Evolutionary conservation across 257 asterid species (phyloP).

Genomic region (Ilex asprella): DNA sequence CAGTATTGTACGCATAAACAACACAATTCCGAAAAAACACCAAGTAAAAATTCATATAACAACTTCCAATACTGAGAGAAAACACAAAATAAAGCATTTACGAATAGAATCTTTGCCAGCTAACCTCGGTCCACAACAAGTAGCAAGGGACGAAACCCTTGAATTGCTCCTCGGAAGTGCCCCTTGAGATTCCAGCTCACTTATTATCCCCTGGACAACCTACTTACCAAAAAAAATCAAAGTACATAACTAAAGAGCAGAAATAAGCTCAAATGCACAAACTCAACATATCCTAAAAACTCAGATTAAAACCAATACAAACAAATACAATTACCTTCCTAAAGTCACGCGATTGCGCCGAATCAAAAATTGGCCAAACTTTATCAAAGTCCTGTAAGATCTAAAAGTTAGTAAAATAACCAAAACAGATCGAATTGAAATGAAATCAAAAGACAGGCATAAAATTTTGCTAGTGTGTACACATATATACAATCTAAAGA

Average conservation of each 20-base stretch:
- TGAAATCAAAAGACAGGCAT: not conserved
- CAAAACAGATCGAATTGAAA: constrained; percentile 2
- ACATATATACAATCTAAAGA: not conserved
- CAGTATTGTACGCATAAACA: no score
- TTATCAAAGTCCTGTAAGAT: constrained; percentile 85
- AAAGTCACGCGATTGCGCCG: constrained; percentile 98
- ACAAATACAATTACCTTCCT: constrained; percentile 58
- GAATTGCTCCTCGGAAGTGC: constrained; percentile 99
- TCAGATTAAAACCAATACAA: constrained; percentile 3
- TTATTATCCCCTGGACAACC: constrained; percentile 98
- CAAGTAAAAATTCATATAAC: constrained; percentile 8
- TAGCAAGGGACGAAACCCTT: constrained; percentile 97
- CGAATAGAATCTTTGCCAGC: constrained; percentile 15
- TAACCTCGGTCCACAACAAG: constrained; percentile 99
- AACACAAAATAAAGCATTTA: not conserved
- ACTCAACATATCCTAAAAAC: no score
- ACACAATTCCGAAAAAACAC: not conserved
- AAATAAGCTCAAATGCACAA: no score
- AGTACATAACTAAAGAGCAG: constrained; percentile 4
- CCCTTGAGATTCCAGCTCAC: constrained; percentile 98
- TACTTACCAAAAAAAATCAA: constrained; percentile 17
- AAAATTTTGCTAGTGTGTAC: not conserved
- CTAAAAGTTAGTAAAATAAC: constrained; percentile 10
- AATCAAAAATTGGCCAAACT: constrained; percentile 99
- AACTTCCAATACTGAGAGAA: constrained; percentile 3